Percentiles rank a stretch among this genome's conserved stretches.
These are phyloP conservation scores for Leccinum disarticulatum DNA, from an alignment of 768 basidiomycete species.

Conservation along the genomic window DNA sequence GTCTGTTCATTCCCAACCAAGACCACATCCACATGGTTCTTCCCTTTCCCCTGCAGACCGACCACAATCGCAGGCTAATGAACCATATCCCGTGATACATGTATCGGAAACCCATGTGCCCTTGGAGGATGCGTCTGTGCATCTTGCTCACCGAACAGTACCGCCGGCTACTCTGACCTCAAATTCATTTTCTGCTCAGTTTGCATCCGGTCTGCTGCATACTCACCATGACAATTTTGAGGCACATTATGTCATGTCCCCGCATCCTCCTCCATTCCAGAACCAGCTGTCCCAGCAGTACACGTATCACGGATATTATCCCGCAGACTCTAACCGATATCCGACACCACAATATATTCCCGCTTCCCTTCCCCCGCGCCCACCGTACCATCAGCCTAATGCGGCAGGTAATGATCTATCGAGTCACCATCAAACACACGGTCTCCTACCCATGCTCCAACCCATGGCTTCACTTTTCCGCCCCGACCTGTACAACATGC, in stretches of 20 bases:
- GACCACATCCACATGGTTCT: not conserved
- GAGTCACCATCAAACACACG: slow-evolving; percentile 20
- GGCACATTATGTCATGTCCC: slow-evolving; percentile 49
- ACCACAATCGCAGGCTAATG: slow-evolving; percentile 7
- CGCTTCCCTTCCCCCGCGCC: slow-evolving; percentile 39
- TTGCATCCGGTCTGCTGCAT: slow-evolving; percentile 32
- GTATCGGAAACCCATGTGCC: not conserved
- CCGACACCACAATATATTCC: slow-evolving; percentile 42
- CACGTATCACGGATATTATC: slow-evolving; percentile 37
- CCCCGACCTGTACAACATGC: slow-evolving; percentile 25
- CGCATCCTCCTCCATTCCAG: slow-evolving; percentile 34
- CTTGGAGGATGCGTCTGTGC: not conserved
- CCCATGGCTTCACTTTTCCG: slow-evolving; percentile 20
- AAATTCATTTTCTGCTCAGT: slow-evolving; percentile 16
- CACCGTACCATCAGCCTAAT: slow-evolving; percentile 39
- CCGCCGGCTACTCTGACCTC: slow-evolving; percentile 24
- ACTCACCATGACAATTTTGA: slow-evolving; percentile 37
- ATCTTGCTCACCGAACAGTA: not conserved
- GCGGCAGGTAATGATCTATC: slow-evolving; percentile 34
- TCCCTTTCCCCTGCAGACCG: not conserved
- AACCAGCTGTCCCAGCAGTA: slow-evolving; percentile 34
- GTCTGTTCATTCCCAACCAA: not conserved
- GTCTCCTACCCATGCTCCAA: slow-evolving; percentile 20
- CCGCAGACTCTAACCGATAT: slow-evolving; percentile 38
- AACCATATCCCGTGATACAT: not conserved